Evolutionary conservation across 257 asterid genomes (phyloP), one percentile per base, ranked within the genome.

Genomic region (Ballota nigra): DNA sequence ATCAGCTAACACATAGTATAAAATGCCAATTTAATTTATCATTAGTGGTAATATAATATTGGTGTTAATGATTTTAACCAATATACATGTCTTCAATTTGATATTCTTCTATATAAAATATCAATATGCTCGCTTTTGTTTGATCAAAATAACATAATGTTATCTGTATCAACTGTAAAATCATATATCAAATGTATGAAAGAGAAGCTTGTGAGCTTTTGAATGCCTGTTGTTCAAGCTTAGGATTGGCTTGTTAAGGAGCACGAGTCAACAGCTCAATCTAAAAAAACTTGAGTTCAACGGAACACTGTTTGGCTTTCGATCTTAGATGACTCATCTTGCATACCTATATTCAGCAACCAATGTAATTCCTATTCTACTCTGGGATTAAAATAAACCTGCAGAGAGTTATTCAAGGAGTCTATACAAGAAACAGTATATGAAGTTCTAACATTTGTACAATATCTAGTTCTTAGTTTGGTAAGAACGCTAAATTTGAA

Each of bases 401-500:
- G 9, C 49, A 74, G 10, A 58, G 28, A 16, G 55, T 22, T 47
- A 20, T 29, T 23, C 16, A 40, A 63, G 61, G 15, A 38, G 40
- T 36, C 34, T 19, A 28, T 66, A 20, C 52, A 29, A 64, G 29
- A 6, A 63, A 31, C 33, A 43, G 40, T 9, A 58, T 77, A 51
- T 33, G 55, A 3, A 22, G 56, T 55, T 63, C 34, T 19, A 11
- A 22, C 34, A 31, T 19, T 26, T 11, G 47, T n/a, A 9, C 22
- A 47, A 47, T n/a, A 71, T 62, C 31, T 34, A 47, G 4, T 24
- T 60, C 6, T 38, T 23, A 43, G 74, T 57, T 47, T 29, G 59
- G 33, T 57, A 70, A 26, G 34, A 59, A 71, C 11, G 15, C 62
- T 71, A 3, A 58, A 56, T 69, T 34, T 56, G 52, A 68, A 20